Base-by-base conservation (phyloP, 1,284 basidiomycete species). In the Thelephora terrestris region DNA sequence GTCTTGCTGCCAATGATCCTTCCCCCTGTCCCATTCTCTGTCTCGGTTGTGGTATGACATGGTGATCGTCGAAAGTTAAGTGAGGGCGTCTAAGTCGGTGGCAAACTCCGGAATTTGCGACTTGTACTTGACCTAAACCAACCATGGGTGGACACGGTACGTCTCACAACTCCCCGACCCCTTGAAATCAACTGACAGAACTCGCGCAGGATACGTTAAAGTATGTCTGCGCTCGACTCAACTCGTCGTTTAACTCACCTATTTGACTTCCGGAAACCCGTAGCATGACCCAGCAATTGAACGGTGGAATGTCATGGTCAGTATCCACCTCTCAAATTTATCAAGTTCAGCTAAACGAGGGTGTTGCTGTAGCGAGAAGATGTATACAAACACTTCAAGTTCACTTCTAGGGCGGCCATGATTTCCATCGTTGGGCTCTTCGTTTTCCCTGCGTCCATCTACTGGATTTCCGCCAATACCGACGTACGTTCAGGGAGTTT, bases 251-350 rank as follows among this genome's bases (percentile, higher is more conserved):
- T 45, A 45, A 46, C 47, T 37, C 21, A 53, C 46, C 29, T 32
- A 6, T 7, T 38, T 12, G 14, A 32, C 12, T 32, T 12, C 29
- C 9, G 29, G 47, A 50, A 50, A 46, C 32, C 32, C 35, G 45
- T 46, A 90, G 86, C 59, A 73, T 53, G 88, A 92, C 68, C 83
- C 85, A 58, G 81, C 86, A 51, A 75, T 90, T 61, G 86, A 90
- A 64, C 75, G 83, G 68, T 89, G 85, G 78, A 80, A 79, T 58
- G 64, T 65, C 38, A 87, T 90, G 85, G 86, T 89, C 58, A 47
- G 67, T 64, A 23, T 18, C 6, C 12, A 14, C 32, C 48, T 34
- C 21, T 36, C 24, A 16, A 46, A 42, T 47, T 50, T 44, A 45
- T 50, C 51, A 46, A 21, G 9, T 21, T 25, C 21, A 9, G 17